Evolutionary conservation across 2,329 filamentous ascomycete species (phyloP).

Genomic region (Coniochaeta prunicola): DNA sequence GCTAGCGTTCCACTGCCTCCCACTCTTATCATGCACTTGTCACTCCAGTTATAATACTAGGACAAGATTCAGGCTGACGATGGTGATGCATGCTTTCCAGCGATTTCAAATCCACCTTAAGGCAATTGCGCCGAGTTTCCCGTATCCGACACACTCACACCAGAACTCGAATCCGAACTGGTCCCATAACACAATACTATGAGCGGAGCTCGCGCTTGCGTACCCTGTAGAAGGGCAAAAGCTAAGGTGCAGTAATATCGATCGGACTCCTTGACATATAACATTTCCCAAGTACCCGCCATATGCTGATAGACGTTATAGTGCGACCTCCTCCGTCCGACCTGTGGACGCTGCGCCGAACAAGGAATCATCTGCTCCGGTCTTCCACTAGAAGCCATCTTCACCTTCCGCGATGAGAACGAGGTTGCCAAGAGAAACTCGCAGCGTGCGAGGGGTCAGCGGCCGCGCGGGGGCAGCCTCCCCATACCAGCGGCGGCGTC

Average conservation of each 20-base stretch:
- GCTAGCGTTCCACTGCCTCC: background rate
- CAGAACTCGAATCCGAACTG: too few species aligned
- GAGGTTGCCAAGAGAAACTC: slow-evolving; percentile 1
- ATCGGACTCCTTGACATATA: background rate
- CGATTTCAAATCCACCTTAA: too few species aligned
- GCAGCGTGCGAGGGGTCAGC: background rate
- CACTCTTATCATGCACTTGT: too few species aligned
- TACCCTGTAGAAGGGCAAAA: background rate
- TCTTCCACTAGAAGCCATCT: background rate
- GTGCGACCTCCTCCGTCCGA: slow-evolving; percentile 1
- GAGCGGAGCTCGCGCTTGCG: too few species aligned
- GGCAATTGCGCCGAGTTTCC: too few species aligned
- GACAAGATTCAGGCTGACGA: too few species aligned
- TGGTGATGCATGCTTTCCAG: too few species aligned
- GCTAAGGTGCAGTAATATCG: background rate
- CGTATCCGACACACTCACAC: too few species aligned
- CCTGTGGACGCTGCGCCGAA: background rate
- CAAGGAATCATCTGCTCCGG: slow-evolving; percentile 1
- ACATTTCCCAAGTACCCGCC: background rate
- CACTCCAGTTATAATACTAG: too few species aligned
- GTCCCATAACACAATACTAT: too few species aligned
- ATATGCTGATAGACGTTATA: background rate
- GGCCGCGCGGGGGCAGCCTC: background rate
- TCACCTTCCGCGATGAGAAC: slow-evolving; percentile 2
- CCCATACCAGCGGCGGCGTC: background rate